Conservation (phyloP, 768 basidiomycete genomes). For the Leucosporidium yakuticum region DNA sequence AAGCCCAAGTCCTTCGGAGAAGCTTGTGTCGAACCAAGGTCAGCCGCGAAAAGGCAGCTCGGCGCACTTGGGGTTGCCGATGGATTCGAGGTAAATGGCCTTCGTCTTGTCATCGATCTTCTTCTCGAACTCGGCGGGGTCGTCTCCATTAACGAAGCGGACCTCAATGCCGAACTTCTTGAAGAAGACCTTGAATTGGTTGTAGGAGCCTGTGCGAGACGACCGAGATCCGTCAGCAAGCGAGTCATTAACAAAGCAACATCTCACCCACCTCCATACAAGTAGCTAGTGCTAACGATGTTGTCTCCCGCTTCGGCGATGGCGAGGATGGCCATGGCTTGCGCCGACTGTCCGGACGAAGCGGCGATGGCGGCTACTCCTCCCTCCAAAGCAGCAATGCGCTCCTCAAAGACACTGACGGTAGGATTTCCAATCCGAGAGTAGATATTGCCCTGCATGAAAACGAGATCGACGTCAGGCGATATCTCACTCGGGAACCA, state of each 20-base stretch:
- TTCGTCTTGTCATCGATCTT: slow-evolving; percentile 71
- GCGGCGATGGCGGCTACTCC: slow-evolving; percentile 69
- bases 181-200: slow-evolving; percentile 27
- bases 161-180: slow-evolving; percentile 45
- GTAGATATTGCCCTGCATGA: slow-evolving; percentile 3
- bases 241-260: slow-evolving; percentile 40
- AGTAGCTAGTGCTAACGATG: slow-evolving; percentile 48
- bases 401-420: slow-evolving; percentile 65
- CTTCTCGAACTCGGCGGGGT: slow-evolving; percentile 56
- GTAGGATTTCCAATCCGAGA: slow-evolving; percentile 44
- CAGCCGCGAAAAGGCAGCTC: slow-evolving; percentile 40
- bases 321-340: slow-evolving; percentile 47
- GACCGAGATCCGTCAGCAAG: not conserved
- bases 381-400: slow-evolving; percentile 73
- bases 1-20: too few species aligned
- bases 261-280: slow-evolving; percentile 34
- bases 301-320: slow-evolving; percentile 65
- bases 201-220: slow-evolving; percentile 52
- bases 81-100: slow-evolving; percentile 56
- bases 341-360: slow-evolving; percentile 54
- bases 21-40: too few species aligned
- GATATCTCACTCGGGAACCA: not conserved
- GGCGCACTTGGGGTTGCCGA: slow-evolving; percentile 66
- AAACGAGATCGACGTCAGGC: slow-evolving; percentile 38
- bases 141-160: slow-evolving; percentile 57